Evolutionary conservation across 148 eudicot genomes (phyloP).

Genomic region (Rhododendron vialii): DNA sequence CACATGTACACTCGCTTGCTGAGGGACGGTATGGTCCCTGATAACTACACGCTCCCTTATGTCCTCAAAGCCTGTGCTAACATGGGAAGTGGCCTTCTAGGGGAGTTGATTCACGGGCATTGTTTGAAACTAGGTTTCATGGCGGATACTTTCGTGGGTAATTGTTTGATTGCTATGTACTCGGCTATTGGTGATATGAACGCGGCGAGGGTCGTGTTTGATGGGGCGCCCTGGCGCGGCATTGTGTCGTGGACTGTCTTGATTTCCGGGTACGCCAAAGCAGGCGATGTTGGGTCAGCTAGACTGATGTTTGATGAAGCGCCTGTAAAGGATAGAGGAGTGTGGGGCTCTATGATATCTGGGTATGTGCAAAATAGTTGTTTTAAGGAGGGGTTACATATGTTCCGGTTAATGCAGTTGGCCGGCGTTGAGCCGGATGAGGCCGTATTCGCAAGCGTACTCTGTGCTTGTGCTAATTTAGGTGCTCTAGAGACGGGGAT

Average conservation of each 20-base stretch:
- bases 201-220: constrained; percentile 20
- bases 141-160: constrained; percentile 25
- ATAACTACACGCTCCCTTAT: constrained; percentile 38
- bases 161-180: constrained; percentile 28
- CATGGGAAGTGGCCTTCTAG: constrained; percentile 16
- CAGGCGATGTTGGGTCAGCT: constrained; percentile 23
- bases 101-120: constrained; percentile 26
- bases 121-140: constrained; percentile 22
- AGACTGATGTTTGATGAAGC: constrained; percentile 34
- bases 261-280: constrained; percentile 33
- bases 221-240: constrained; percentile 13
- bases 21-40: constrained; percentile 21
- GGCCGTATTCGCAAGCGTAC: constrained; percentile 22
- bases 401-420: constrained; percentile 30
- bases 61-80: constrained; percentile 28
- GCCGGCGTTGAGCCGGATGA: constrained; percentile 25
- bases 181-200: constrained; percentile 16
- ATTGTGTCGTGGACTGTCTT: constrained; percentile 33
- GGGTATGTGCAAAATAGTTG: constrained; percentile 35
- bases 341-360: constrained; percentile 38
- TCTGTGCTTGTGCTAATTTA: constrained; percentile 32
- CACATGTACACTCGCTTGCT: constrained; percentile 13
- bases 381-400: constrained; percentile 29
- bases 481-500: constrained; percentile 32
- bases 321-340: constrained; percentile 29